Conservation (phyloP, 768 basidiomycete genomes). For the Russula vinacea region DNA sequence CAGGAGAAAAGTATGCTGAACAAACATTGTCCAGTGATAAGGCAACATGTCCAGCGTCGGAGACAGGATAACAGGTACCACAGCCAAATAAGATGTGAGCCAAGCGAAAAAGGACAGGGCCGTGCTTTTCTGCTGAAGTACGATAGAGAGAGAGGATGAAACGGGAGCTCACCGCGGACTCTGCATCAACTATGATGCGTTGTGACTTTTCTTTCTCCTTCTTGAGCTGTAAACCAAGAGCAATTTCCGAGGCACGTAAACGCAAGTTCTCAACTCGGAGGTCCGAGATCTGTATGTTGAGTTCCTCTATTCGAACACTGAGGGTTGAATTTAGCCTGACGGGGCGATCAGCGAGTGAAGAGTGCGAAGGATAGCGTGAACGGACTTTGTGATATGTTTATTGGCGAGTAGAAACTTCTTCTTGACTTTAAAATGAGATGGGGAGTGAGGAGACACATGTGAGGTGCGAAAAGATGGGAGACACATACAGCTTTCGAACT, state of each 20-base stretch:
- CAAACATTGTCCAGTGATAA: background rate
- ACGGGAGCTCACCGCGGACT: slow-evolving; percentile 58
- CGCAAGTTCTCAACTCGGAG: slow-evolving; percentile 81
- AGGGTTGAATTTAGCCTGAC: slow-evolving; percentile 79
- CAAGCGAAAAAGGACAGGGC: background rate
- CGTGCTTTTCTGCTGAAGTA: background rate
- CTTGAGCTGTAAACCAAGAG: slow-evolving; percentile 71
- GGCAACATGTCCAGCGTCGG: background rate
- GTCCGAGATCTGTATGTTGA: slow-evolving; percentile 78
- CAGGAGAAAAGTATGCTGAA: too few species aligned
- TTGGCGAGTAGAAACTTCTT: slow-evolving; percentile 89
- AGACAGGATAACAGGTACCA: background rate
- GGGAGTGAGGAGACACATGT: slow-evolving; percentile 30
- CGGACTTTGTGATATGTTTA: slow-evolving; percentile 85
- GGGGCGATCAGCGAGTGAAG: slow-evolving; percentile 16
- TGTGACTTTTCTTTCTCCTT: slow-evolving; percentile 75
- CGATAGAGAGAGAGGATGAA: slow-evolving; percentile 1
- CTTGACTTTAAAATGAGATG: slow-evolving; percentile 61
- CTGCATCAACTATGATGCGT: slow-evolving; percentile 68
- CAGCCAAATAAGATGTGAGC: background rate
- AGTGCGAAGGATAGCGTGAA: slow-evolving; percentile 8
- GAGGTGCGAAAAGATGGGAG: slow-evolving; percentile 34
- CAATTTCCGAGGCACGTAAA: slow-evolving; percentile 75
- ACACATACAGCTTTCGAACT: slow-evolving; percentile 79
- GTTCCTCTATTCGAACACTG: slow-evolving; percentile 79